phyloP scores from a whole-genome alignment of 768 basidiomycete species.

The Melanogaster broomeanus region DNA sequence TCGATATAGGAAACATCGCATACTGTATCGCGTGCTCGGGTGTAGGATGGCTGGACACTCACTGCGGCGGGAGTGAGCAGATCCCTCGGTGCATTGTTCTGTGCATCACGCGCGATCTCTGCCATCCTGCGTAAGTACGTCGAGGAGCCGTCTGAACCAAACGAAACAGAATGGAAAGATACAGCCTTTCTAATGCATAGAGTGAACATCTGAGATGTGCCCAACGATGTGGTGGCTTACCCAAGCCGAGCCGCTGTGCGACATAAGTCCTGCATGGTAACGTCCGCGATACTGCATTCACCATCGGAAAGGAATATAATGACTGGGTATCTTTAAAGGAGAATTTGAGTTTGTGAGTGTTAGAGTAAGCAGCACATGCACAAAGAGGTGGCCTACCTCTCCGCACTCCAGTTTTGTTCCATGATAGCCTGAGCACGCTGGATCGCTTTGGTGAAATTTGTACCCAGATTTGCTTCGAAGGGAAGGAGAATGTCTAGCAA shows the following conservation, averaged over 20 bases:
- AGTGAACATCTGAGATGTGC: neutral
- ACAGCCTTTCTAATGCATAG: conserved; percentile 45
- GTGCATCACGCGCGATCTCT: conserved; percentile 48
- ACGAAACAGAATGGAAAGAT: conserved; percentile 61
- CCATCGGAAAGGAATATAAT: conserved; percentile 42
- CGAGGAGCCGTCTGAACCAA: conserved; percentile 38
- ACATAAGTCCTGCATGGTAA: conserved; percentile 41
- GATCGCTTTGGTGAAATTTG: conserved; percentile 47
- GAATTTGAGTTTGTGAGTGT: neutral
- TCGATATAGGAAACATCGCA: conserved; percentile 5
- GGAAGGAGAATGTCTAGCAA: conserved; percentile 42
- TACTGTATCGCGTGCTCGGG: conserved; percentile 54
- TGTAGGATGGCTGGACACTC: conserved; percentile 46
- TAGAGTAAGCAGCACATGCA: too few species aligned
- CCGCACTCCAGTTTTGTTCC: conserved; percentile 50
- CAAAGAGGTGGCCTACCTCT: conserved; percentile 36
- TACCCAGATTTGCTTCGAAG: conserved; percentile 35
- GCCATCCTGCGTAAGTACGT: conserved; percentile 48
- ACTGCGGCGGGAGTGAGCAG: conserved; percentile 33
- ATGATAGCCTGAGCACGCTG: conserved; percentile 36
- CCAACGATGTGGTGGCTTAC: conserved; percentile 26
- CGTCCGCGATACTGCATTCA: conserved; percentile 41
- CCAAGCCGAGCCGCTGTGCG: conserved; percentile 45
- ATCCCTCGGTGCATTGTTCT: conserved; percentile 45
- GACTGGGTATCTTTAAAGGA: conserved; percentile 16